Evolutionary conservation across 176 grass and related monocot genomes (phyloP).

Genomic region (Cocos nucifera): DNA sequence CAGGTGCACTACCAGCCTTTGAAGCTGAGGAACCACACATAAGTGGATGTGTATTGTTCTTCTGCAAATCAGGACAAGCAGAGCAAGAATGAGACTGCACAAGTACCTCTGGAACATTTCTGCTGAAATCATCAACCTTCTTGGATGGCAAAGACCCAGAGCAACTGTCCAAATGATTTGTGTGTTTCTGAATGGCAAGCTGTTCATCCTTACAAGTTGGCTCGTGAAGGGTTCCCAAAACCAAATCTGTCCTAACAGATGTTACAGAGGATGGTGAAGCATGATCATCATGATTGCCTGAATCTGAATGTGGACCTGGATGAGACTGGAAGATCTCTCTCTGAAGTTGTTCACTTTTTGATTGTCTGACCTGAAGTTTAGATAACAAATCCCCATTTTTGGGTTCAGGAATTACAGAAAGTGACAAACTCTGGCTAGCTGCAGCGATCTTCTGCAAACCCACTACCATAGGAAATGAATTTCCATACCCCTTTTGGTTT

Average conservation of each 20-base stretch:
- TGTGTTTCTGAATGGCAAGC: constrained; percentile 9
- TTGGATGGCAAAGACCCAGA: constrained; percentile 19
- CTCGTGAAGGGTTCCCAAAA: constrained; percentile 49
- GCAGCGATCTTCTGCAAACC: constrained; percentile 10
- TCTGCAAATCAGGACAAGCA: not conserved
- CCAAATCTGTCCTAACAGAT: constrained; percentile 73
- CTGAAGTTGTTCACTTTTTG: constrained; percentile 46
- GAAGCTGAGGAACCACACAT: constrained; percentile 21
- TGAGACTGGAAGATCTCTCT: constrained; percentile 16
- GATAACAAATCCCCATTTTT: constrained; percentile 48
- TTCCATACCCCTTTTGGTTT: not conserved
- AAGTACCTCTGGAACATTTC: constrained; percentile 24
- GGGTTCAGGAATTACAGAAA: constrained; percentile 35
- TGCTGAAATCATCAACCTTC: constrained; percentile 35
- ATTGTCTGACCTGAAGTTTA: constrained; percentile 38
- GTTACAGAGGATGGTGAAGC: constrained; percentile 40
- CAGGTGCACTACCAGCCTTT: constrained; percentile 28
- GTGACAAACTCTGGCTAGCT: constrained; percentile 40
- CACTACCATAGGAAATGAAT: constrained; percentile 28
- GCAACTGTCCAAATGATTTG: constrained; percentile 14
- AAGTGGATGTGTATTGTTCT: constrained; percentile 21
- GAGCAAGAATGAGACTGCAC: constrained; percentile 25
- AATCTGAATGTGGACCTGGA: constrained; percentile 16
- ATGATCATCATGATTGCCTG: constrained; percentile 16
- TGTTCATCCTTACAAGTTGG: constrained; percentile 34